Percentiles rank a stretch among this genome's conserved stretches.
Conservation (phyloP, 1,284 basidiomycete species). For the Trametes hirsuta region DNA sequence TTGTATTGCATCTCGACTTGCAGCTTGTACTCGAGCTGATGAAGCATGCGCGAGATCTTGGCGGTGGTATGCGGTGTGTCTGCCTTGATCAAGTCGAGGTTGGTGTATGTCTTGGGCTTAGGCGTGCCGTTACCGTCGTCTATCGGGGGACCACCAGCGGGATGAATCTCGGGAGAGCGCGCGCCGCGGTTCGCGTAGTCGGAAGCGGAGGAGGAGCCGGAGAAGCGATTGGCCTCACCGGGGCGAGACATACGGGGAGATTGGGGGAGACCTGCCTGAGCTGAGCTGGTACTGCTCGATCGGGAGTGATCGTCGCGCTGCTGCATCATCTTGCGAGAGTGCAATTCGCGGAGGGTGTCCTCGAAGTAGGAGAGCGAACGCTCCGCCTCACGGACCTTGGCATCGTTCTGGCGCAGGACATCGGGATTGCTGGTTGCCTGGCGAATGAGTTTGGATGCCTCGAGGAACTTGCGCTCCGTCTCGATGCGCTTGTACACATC, state of each 20-base stretch:
- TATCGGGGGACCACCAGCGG: constrained; percentile 37
- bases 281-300: constrained; percentile 44
- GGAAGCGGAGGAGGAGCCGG: constrained; percentile 36
- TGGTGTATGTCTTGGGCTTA: constrained; percentile 69
- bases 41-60: constrained; percentile 97
- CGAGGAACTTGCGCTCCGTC: constrained; percentile 91
- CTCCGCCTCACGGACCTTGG: constrained; percentile 88
- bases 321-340: constrained; percentile 72
- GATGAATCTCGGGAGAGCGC: constrained; percentile 45
- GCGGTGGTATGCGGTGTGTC: constrained; percentile 96
- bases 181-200: constrained; percentile 46
- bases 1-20: constrained; percentile 99
- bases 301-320: constrained; percentile 58
- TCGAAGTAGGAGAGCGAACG: constrained; percentile 88
- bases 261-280: constrained; percentile 36
- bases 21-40: constrained; percentile 99
- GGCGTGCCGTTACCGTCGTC: constrained; percentile 43
- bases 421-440: constrained; percentile 88
- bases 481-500: constrained; percentile 90
- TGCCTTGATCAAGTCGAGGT: constrained; percentile 94
- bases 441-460: constrained; percentile 80
- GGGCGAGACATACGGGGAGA: constrained; percentile 40
- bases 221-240: constrained; percentile 39
- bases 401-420: constrained; percentile 80
- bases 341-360: constrained; percentile 82